Conservation (phyloP, 2,329 filamentous ascomycete genomes). For the Teratosphaeria epicoccoides region DNA sequence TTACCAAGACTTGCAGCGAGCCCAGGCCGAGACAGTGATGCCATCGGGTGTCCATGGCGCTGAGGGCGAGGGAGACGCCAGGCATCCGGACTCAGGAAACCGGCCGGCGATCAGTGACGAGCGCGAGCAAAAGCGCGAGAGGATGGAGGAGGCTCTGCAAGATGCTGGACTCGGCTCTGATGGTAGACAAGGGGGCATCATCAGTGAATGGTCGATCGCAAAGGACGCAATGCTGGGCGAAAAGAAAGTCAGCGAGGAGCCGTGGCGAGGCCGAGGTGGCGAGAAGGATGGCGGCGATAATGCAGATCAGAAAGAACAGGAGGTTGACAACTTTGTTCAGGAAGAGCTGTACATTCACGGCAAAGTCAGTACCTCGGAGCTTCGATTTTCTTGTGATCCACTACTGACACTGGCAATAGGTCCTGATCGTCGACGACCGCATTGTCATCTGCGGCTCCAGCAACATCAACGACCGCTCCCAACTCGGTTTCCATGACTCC, state of each 20-base stretch:
- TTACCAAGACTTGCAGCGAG: conserved; percentile 78
- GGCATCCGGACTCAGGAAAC: conserved; percentile 1
- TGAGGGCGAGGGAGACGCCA: conserved; percentile 27
- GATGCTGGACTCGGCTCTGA: conserved; percentile 23
- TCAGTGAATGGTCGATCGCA: conserved; percentile 50
- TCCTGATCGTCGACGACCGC: conserved; percentile 75
- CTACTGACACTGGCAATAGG: conserved; percentile 15
- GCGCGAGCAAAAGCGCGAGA: conserved; percentile 1
- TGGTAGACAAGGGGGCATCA: conserved; percentile 17
- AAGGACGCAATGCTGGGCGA: conserved; percentile 72
- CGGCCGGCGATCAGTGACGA: conserved; percentile 1
- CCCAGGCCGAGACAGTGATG: conserved; percentile 84
- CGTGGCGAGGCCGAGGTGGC: conserved; percentile 55
- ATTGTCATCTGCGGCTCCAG: conserved; percentile 57
- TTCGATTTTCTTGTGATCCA: too few species aligned
- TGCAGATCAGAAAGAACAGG: conserved; percentile 51
- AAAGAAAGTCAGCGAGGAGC: conserved; percentile 54
- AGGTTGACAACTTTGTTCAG: conserved; percentile 82
- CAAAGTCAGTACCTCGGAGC: conserved; percentile 48
- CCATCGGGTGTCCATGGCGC: conserved; percentile 57
- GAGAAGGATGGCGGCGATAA: conserved; percentile 13
- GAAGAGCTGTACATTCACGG: conserved; percentile 94
- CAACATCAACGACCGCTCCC: conserved; percentile 85
- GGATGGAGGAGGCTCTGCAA: conserved; percentile 8
- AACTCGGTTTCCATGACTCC: conserved; percentile 80